Percentiles rank a stretch among this genome's conserved stretches.
Evolutionary conservation across 2,329 filamentous ascomycete species (phyloP).

Genomic region (Alternaria infectoria): DNA sequence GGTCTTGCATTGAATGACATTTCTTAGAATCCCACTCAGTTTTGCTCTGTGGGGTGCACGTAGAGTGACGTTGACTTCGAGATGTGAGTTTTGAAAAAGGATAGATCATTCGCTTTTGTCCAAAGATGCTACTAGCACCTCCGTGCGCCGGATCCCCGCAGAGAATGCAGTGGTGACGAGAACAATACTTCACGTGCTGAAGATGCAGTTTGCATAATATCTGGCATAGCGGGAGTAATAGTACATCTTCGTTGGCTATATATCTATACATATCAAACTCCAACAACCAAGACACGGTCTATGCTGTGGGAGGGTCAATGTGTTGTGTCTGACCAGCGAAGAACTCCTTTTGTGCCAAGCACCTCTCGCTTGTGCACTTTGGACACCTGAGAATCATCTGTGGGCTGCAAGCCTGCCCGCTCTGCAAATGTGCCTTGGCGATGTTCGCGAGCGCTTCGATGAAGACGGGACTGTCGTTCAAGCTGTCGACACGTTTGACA

Average conservation of each 20-base stretch:
- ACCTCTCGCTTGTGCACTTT: constrained; percentile 88
- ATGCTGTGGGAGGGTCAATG: constrained; percentile 11
- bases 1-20: constrained; percentile 10
- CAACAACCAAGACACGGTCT: constrained; percentile 1
- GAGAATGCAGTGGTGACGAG: background rate
- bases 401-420: constrained; percentile 72
- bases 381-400: constrained; percentile 94
- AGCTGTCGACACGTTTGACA: constrained; percentile 85
- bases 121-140: background rate
- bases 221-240: background rate
- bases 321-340: constrained; percentile 57
- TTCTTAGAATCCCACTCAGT: background rate
- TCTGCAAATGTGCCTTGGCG: constrained; percentile 78
- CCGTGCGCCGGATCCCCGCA: background rate
- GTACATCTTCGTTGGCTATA: background rate
- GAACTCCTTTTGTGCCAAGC: constrained; percentile 76
- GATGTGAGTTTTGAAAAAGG: background rate
- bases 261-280: background rate
- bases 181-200: background rate
- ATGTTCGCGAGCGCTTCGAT: constrained; percentile 89
- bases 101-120: background rate
- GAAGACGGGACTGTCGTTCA: constrained; percentile 91
- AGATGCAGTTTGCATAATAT: background rate
- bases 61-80: background rate
- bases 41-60: background rate